Conservation (phyloP, 2,329 filamentous ascomycete genomes). For the Akanthomyces dipterigenus region DNA sequence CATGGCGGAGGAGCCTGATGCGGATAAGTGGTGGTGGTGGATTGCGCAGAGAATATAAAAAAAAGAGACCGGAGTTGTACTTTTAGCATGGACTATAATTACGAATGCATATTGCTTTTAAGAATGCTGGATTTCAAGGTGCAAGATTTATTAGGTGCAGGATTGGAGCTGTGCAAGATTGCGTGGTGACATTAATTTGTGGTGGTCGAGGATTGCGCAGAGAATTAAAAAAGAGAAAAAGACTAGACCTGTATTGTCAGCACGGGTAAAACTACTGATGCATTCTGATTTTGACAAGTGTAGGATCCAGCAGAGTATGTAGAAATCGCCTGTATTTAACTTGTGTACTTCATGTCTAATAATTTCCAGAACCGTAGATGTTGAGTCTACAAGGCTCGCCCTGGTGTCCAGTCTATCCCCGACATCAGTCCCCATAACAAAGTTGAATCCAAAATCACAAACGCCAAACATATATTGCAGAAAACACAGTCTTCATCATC, state of each 20-base stretch:
- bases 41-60: slow-evolving; percentile 65
- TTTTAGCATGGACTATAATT: background rate
- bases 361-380: slow-evolving; percentile 26
- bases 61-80: background rate
- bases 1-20: slow-evolving; percentile 56
- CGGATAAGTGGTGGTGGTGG: slow-evolving; percentile 87
- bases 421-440: slow-evolving; percentile 9
- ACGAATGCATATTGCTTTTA: background rate
- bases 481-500: background rate
- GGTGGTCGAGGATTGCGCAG: too few relatives aligned
- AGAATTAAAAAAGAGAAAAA: too few relatives aligned
- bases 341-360: slow-evolving; percentile 5
- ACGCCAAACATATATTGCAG: slow-evolving; percentile 20
- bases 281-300: too few relatives aligned
- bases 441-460: slow-evolving; percentile 14
- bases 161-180: too few relatives aligned
- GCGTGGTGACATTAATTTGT: too few relatives aligned
- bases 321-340: background rate
- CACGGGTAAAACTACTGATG: too few relatives aligned
- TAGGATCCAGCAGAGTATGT: too few relatives aligned
- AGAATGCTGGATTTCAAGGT: too few relatives aligned
- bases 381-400: slow-evolving; percentile 32
- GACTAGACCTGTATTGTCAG: too few relatives aligned
- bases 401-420: slow-evolving; percentile 11
- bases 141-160: too few relatives aligned